A percentile compares a stretch with the other conserved stretches of the same genome.
phyloP scores from a whole-genome alignment of 371 early-diverging fungal species.

The Mortierella sp. region DNA sequence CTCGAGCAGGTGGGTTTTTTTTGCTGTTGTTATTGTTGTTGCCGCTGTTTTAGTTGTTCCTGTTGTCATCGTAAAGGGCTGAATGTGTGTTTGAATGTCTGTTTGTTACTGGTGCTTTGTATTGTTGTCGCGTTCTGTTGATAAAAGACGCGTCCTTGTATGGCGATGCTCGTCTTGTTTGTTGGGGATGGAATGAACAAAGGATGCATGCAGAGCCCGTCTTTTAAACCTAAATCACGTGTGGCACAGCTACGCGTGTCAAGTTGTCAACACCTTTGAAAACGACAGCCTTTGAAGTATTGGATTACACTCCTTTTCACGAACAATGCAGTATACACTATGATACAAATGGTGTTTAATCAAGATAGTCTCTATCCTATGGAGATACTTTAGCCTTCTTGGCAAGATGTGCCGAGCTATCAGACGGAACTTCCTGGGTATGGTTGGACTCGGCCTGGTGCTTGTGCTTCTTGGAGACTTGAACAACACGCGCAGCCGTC shows the following conservation, averaged over 20 bases:
- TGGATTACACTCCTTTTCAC: no score
- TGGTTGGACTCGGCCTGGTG: conserved; percentile 30
- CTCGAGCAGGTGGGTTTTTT: neutral
- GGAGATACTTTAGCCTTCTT: conserved; percentile 34
- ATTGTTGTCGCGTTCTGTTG: no score
- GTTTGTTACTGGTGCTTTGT: no score
- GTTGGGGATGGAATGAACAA: no score
- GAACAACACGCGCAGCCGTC: conserved; percentile 60
- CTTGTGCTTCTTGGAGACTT: conserved; percentile 52
- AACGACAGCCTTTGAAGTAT: no score
- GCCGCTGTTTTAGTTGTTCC: neutral
- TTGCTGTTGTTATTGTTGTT: neutral
- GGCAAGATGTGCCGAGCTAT: conserved; percentile 13
- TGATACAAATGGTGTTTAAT: neutral
- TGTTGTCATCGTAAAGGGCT: neutral
- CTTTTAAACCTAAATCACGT: no score
- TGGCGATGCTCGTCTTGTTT: no score
- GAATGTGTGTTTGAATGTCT: no score
- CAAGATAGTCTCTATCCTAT: neutral
- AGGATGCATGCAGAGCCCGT: no score
- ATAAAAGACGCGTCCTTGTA: no score
- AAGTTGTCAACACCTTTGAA: no score
- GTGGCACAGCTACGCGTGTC: no score
- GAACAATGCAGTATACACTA: neutral
- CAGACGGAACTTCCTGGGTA: neutral